These are phyloP conservation scores for Mycena chlorophos DNA, from an alignment of 768 basidiomycete genomes.

Conservation along the genomic window DNA sequence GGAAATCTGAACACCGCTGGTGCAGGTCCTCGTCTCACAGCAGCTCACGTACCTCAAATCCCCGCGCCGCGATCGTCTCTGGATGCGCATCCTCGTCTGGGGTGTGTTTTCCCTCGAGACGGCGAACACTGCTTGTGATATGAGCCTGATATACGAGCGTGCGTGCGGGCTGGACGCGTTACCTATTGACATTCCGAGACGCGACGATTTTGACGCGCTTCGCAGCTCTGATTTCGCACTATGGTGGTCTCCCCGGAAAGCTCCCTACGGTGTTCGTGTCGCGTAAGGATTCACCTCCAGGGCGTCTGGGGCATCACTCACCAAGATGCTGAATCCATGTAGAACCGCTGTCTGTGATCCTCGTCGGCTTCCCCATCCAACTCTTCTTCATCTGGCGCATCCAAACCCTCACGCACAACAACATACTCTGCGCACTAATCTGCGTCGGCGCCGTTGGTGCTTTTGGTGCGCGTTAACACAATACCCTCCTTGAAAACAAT, in stretches of 20 bases:
- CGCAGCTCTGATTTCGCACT: not conserved
- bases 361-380: not conserved
- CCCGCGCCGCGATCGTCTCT: not conserved
- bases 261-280: not conserved
- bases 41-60: slow-evolving; percentile 1
- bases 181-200: too few species aligned
- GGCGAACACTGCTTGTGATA: not conserved
- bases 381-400: slow-evolving; percentile 2
- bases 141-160: not conserved
- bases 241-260: not conserved
- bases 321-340: not conserved
- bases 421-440: not conserved
- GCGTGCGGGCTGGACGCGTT: too few species aligned
- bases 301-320: not conserved
- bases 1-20: too few species aligned
- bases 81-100: not conserved
- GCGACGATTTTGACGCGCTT: too few species aligned
- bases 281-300: not conserved
- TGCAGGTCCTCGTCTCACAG: not conserved
- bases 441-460: not conserved
- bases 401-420: slow-evolving; percentile 1
- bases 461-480: not conserved
- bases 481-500: not conserved
- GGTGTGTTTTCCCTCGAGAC: not conserved
- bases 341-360: not conserved